phyloP scores from a whole-genome alignment of 805 yeast species.

The Kazachstania viticola region DNA sequence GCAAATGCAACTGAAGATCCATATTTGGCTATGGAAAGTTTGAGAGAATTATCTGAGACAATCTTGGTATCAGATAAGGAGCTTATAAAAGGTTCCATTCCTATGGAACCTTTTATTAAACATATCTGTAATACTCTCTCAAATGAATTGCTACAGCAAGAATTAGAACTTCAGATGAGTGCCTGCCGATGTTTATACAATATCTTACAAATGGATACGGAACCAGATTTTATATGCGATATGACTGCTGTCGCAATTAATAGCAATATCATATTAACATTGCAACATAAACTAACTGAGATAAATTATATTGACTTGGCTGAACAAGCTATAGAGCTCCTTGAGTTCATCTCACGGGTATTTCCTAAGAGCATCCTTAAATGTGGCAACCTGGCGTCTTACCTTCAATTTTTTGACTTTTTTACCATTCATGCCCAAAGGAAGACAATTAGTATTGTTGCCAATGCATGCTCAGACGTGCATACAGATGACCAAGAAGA shows the following conservation, averaged over 20 bases:
- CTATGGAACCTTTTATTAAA: slow-evolving; percentile 43
- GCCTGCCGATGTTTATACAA: slow-evolving; percentile 80
- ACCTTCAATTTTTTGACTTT: slow-evolving; percentile 70
- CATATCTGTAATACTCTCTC: slow-evolving; percentile 47
- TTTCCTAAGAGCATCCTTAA: slow-evolving; percentile 40
- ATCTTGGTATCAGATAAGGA: slow-evolving; percentile 58
- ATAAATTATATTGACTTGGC: slow-evolving; percentile 82
- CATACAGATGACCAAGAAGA: slow-evolving; percentile 31
- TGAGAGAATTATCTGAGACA: slow-evolving; percentile 53
- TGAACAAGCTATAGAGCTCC: slow-evolving; percentile 75
- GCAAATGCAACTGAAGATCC: slow-evolving; percentile 37
- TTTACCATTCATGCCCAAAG: slow-evolving; percentile 83
- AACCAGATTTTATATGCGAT: too few species aligned
- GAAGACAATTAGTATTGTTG: slow-evolving; percentile 61
- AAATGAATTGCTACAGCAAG: slow-evolving; percentile 46
- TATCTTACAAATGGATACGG: slow-evolving; percentile 61
- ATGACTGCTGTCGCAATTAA: slow-evolving; percentile 50
- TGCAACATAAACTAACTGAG: slow-evolving; percentile 57
- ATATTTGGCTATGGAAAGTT: slow-evolving; percentile 47
- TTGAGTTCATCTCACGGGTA: slow-evolving; percentile 53
- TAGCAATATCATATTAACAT: slow-evolving; percentile 52
- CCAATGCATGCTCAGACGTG: slow-evolving; percentile 51
- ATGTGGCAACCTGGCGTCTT: slow-evolving; percentile 49
- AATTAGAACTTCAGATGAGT: slow-evolving; percentile 69
- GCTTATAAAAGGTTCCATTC: slow-evolving; percentile 51